Base-by-base conservation (phyloP, 352 stramenopile genomes). In the Aphanomyces astaci region DNA sequence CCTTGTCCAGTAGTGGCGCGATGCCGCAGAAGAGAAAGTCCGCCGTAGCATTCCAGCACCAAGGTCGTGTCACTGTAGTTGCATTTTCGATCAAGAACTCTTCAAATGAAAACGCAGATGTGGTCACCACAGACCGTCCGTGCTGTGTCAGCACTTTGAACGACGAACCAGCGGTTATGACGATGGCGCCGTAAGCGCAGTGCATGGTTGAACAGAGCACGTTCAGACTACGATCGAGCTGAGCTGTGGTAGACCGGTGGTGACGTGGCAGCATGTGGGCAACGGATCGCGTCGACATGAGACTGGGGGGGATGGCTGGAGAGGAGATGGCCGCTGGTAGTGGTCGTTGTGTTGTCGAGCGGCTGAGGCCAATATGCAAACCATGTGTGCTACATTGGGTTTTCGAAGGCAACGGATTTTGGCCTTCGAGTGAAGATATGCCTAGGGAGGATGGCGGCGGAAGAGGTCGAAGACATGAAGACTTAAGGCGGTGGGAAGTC, bases 21-120 rank as follows among this genome's bases (percentile, higher is more conserved):
- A 45, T 59, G 31, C 39, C 46, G 33, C 62, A 68, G 28, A 68
- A 68, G 22, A 60, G 62, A 17, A 51, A 9, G n/a, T 52, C 33
- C 2, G n/a, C 15, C 36, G 15, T 15, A 15, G 36, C 7, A 43
- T 43, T 43, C 36, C 36, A 43, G 36, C 36, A 43, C 36, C 7
- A 15, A 7, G 36, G 36, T 15, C 36, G 36, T 15, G 36, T 7
- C n/a, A n/a, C n/a, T n/a, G n/a, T n/a, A n/a, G n/a, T n/a, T n/a
- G n/a, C n/a, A n/a, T n/a, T n/a, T 43, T 43, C 36, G 36, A 15
- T 15, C 36, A 43, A 43, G 36, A 43, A 43, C 36, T 15, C 7
- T 7, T 15, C 7, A 43, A 43, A n/a, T n/a, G n/a, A n/a, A n/a
- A n/a, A n/a, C n/a, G n/a, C n/a, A n/a, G n/a, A n/a, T n/a, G n/a